Conservation (phyloP, 164 flowering plant genomes). For the Stephania cephalantha region DNA sequence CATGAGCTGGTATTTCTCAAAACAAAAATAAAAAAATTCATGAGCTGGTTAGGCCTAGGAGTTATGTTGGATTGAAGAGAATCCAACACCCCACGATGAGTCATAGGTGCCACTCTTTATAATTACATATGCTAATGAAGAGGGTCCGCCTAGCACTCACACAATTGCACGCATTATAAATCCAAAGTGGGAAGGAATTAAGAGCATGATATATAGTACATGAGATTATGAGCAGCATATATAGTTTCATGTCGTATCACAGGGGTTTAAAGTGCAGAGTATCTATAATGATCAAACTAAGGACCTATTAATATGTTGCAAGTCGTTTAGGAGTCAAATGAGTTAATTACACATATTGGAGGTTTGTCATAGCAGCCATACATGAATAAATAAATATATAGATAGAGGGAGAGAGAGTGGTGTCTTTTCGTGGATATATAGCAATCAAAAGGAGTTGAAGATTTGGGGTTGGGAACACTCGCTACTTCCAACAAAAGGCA, state of each 20-base stretch:
- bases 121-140: neutral
- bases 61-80: neutral
- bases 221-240: neutral
- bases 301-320: neutral
- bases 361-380: too few species aligned
- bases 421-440: too few species aligned
- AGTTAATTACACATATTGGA: too few species aligned
- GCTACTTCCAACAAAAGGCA: neutral
- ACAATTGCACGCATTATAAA: neutral
- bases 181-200: neutral
- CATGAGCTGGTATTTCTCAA: neutral
- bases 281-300: neutral
- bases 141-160: neutral
- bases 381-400: too few species aligned
- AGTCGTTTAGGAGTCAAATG: neutral
- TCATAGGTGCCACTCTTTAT: slow-evolving; percentile 1
- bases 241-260: neutral
- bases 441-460: neutral
- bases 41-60: neutral
- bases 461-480: neutral
- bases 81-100: neutral
- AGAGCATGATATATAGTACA: neutral
- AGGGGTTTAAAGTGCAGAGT: neutral
- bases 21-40: too few species aligned
- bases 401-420: neutral